Conservation (phyloP, 148 eudicot species). For the Persicaria tinctoria region DNA sequence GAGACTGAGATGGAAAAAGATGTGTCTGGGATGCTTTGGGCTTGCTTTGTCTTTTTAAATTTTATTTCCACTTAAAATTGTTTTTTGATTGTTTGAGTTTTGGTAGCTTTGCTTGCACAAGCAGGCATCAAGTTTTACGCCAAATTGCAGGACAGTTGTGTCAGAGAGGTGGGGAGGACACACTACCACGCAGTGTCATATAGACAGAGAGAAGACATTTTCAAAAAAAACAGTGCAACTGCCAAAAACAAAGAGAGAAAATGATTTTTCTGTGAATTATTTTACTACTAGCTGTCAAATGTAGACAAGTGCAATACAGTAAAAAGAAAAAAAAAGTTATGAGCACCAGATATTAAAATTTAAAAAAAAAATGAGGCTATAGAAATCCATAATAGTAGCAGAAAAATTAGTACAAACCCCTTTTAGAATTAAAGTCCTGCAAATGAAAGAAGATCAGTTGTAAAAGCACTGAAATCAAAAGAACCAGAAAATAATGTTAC, state of each 20-base stretch:
- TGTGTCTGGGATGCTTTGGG: conserved; percentile 11
- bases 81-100: background rate
- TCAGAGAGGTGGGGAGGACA: conserved; percentile 16
- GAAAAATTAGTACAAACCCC: background rate
- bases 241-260: background rate
- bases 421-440: conserved; percentile 9
- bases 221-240: conserved; percentile 6
- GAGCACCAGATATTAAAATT: no score
- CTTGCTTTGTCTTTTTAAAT: background rate
- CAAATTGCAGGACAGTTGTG: conserved; percentile 20
- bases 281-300: background rate
- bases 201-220: conserved; percentile 10
- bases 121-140: conserved; percentile 63
- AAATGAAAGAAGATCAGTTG: background rate
- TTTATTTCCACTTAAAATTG: background rate
- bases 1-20: background rate
- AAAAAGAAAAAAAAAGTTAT: background rate
- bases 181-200: conserved; percentile 13
- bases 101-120: conserved; percentile 58
- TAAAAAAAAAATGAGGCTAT: background rate
- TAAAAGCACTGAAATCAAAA: conserved; percentile 1
- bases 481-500: background rate
- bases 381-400: background rate
- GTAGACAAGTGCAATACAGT: background rate
- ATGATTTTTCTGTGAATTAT: background rate